phyloP scores from a whole-genome alignment of 2,329 filamentous ascomycete species.

The Claviceps lovelessii region DNA sequence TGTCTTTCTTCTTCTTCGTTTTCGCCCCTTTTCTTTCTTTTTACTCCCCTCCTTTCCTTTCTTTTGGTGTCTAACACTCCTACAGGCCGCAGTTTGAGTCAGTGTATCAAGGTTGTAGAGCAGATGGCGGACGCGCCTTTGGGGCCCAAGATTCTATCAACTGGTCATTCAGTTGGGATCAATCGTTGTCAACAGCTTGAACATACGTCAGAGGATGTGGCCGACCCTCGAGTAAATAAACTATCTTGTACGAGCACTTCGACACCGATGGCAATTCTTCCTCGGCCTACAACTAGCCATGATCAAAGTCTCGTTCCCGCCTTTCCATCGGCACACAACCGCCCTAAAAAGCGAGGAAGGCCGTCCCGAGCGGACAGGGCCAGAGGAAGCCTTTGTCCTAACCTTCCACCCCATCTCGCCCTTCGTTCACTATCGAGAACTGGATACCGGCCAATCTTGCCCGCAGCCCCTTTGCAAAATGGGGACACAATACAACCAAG shows the following conservation, averaged over 20 bases:
- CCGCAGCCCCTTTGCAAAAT: slow-evolving; percentile 2
- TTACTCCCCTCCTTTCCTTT: too few relatives aligned
- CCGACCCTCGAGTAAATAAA: not conserved
- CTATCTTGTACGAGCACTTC: slow-evolving; percentile 1
- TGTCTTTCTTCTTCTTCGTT: not conserved
- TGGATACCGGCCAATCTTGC: slow-evolving; percentile 6
- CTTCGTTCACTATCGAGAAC: slow-evolving; percentile 13
- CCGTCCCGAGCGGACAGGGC: slow-evolving; percentile 31
- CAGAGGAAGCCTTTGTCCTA: slow-evolving; percentile 16
- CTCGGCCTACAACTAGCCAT: slow-evolving; percentile 10
- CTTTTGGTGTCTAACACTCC: not conserved
- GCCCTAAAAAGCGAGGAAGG: slow-evolving; percentile 29
- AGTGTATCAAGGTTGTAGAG: slow-evolving; percentile 28
- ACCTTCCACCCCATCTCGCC: slow-evolving; percentile 19
- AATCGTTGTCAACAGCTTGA: slow-evolving; percentile 3
- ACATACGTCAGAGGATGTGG: not conserved
- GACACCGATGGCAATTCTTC: slow-evolving; percentile 9
- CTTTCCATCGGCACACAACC: not conserved
- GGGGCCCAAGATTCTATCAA: slow-evolving; percentile 21
- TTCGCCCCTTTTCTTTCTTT: too few relatives aligned
- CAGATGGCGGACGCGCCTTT: slow-evolving; percentile 20
- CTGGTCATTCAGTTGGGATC: slow-evolving; percentile 20
- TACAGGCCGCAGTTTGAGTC: slow-evolving; percentile 32
- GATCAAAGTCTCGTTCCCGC: not conserved
- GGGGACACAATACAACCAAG: not conserved